Evolutionary conservation across 2,329 filamentous ascomycete genomes (phyloP), one percentile per base, ranked within the genome.

Genomic region (Fusarium torreyae): DNA sequence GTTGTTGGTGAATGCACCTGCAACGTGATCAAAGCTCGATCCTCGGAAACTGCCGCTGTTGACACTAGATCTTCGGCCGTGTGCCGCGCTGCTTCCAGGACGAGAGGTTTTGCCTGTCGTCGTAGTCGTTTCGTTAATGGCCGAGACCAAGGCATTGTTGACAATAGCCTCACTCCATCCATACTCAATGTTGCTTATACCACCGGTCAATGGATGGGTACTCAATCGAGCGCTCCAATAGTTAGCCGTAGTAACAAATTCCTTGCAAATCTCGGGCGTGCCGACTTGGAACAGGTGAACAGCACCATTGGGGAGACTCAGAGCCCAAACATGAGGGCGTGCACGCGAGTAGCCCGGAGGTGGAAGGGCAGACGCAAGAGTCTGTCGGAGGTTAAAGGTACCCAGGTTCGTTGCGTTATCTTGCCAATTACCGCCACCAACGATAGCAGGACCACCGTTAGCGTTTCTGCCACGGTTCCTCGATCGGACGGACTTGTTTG

Each of bases 231-330:
- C 95, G 76, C 94, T 96, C 96, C 96, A 99, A 81, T 98, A 99
- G 81, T 99, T 99, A 74, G 93, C 94, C 2, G 94, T 97, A 18
- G 89, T 91, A 53, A 98, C 94, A 75, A 98, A 99, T 78, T 99
- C 96, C 72, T 92, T 92, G 73, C 94, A 92, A 74, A 98, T 97
- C 74, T 99, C 96, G 0, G 93, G 89, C 1, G 96, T 99, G 57
- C 96, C 96, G 49, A 96, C 96, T 76, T 98, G 94, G 86, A 99
- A 99, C n/a, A 99, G 86, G 78, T 99, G 96, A 1, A 99, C 94
- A 1, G 95, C 95, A 14, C 96, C 96, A 2, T 91, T 97, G 0
- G 96, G 95, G 45, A 99, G 84, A 67, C 93, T 97, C 52, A 99
- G 83, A 4, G 96, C 95, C 92, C 94, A 99, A 2, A 99, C 96